Evolutionary conservation across 1,284 basidiomycete species (phyloP).

Genomic region (Marasmius tenuissimus): DNA sequence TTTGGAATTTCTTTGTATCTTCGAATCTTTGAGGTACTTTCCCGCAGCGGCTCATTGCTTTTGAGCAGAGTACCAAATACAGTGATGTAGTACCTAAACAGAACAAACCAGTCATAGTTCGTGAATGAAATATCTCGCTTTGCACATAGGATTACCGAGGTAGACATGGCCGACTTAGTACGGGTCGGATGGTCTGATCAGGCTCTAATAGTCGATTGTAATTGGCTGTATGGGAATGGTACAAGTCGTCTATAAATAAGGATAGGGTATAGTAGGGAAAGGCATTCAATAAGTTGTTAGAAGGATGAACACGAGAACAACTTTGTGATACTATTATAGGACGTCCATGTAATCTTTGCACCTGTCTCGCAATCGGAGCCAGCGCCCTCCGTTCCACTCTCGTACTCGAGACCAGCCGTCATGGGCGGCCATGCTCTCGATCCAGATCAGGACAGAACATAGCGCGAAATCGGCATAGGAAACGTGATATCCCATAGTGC

Average conservation of each 20-base stretch:
- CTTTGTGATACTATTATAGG: neutral
- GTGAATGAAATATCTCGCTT: too few relatives aligned
- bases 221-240: too few relatives aligned
- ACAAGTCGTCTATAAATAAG: neutral
- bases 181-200: too few relatives aligned
- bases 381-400: conserved; percentile 64
- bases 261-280: neutral
- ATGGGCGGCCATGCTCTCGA: conserved; percentile 63
- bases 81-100: too few relatives aligned
- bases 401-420: conserved; percentile 65
- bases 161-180: too few relatives aligned
- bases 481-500: conserved; percentile 63
- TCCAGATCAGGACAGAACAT: conserved; percentile 69
- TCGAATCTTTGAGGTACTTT: too few relatives aligned
- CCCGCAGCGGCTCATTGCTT: too few relatives aligned
- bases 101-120: too few relatives aligned
- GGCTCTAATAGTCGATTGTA: too few relatives aligned
- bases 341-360: conserved; percentile 65
- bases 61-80: too few relatives aligned
- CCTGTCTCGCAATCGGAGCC: conserved; percentile 57
- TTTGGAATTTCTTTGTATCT: too few relatives aligned
- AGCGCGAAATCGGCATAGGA: conserved; percentile 72
- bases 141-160: too few relatives aligned
- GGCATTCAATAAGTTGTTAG: neutral
- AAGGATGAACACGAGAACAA: neutral